These are phyloP conservation scores for Magnolia sinica DNA, from an alignment of 164 flowering plant species.

Conservation along the genomic window DNA sequence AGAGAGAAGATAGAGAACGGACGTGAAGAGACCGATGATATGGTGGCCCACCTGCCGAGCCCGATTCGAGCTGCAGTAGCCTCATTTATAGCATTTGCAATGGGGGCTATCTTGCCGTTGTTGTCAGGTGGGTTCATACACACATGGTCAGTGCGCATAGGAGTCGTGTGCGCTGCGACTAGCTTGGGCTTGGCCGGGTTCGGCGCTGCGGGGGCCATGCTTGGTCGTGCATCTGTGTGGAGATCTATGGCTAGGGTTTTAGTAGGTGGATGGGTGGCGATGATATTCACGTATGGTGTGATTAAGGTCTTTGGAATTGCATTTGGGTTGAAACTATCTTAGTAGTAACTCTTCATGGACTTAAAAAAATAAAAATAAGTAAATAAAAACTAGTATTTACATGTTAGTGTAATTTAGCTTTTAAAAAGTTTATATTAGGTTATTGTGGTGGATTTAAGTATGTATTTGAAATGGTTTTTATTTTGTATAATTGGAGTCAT, in stretches of 20 bases:
- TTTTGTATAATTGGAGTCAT: too few species aligned
- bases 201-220: slow-evolving; percentile 4
- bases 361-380: too few species aligned
- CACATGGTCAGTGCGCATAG: slow-evolving; percentile 12
- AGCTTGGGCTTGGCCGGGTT: slow-evolving; percentile 9
- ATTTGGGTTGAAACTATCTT: background rate
- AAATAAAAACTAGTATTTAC: too few species aligned
- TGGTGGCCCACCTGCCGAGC: slow-evolving; percentile 11
- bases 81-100: slow-evolving; percentile 13
- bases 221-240: slow-evolving; percentile 11
- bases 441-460: too few species aligned
- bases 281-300: slow-evolving; percentile 19
- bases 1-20: slow-evolving; percentile 10
- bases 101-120: slow-evolving; percentile 18
- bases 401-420: too few species aligned
- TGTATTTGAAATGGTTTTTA: too few species aligned
- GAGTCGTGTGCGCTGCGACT: slow-evolving; percentile 13
- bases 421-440: too few species aligned
- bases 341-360: too few species aligned
- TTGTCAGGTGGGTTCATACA: slow-evolving; percentile 18
- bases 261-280: slow-evolving; percentile 23
- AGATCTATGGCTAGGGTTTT: slow-evolving; percentile 15
- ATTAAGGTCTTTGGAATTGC: background rate
- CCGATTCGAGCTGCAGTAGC: slow-evolving; percentile 17
- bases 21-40: background rate